Evolutionary conservation across 2,329 filamentous ascomycete species (phyloP).

Genomic region (Bertia moriformis): DNA sequence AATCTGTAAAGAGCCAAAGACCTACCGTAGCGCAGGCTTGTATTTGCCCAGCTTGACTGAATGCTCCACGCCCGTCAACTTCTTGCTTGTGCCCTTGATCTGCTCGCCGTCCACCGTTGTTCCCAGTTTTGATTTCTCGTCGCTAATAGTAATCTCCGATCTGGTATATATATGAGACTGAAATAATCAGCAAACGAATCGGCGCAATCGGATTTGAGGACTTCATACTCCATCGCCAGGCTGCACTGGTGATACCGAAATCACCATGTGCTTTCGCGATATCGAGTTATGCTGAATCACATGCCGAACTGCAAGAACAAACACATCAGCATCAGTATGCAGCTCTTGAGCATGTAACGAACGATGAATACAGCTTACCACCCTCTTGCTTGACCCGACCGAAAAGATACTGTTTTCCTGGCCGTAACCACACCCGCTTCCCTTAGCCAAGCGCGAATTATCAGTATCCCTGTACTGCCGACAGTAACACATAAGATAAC

Average conservation of each 20-base stretch:
- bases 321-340: neutral
- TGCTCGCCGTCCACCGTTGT: slow-evolving; percentile 37
- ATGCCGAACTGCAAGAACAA: slow-evolving; percentile 21
- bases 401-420: slow-evolving; percentile 42
- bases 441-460: slow-evolving; percentile 15
- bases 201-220: slow-evolving; percentile 4
- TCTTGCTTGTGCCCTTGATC: slow-evolving; percentile 24
- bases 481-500: no score
- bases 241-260: slow-evolving; percentile 34
- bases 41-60: slow-evolving; percentile 36
- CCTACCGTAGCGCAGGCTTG: slow-evolving; percentile 23
- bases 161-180: slow-evolving; percentile 32
- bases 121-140: slow-evolving; percentile 39
- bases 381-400: slow-evolving; percentile 33
- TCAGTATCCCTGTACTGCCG: no score
- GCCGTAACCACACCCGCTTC: slow-evolving; percentile 42
- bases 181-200: slow-evolving; percentile 4
- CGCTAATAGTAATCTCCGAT: slow-evolving; percentile 35
- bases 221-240: slow-evolving; percentile 30
- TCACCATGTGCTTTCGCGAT: slow-evolving; percentile 44
- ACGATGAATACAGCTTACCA: no score
- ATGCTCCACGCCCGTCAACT: slow-evolving; percentile 28
- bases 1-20: no score
- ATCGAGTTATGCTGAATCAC: slow-evolving; percentile 41
- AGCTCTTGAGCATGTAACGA: neutral